Percentiles rank a stretch among this genome's conserved stretches.
Conservation (phyloP, 1,284 basidiomycete species). For the Schizopora paradoxa region DNA sequence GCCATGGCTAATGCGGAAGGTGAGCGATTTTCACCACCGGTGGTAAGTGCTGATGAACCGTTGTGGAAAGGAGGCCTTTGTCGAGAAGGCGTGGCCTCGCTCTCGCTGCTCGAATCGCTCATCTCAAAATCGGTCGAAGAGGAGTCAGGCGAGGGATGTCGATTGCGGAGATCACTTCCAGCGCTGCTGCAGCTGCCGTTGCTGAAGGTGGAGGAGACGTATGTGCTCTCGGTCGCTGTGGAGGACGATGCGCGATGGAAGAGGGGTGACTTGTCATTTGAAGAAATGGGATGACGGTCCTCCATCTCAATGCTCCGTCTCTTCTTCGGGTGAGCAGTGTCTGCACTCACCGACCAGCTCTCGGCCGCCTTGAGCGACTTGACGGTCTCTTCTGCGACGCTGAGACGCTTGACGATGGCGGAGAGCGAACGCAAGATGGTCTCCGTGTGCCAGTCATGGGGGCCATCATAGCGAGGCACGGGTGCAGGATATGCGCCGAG, state of each 20-base stretch:
- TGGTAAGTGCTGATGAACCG: too few species aligned
- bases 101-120: constrained; percentile 8
- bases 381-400: constrained; percentile 50
- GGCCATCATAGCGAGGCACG: constrained; percentile 58
- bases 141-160: constrained; percentile 15
- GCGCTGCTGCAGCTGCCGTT: constrained; percentile 1
- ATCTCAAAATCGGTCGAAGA: constrained; percentile 16
- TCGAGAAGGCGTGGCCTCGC: neutral
- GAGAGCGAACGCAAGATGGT: constrained; percentile 52
- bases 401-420: constrained; percentile 53
- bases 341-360: constrained; percentile 31
- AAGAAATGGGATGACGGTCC: constrained; percentile 6
- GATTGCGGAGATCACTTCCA: neutral
- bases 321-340: constrained; percentile 47
- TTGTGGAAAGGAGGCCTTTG: too few species aligned
- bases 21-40: too few species aligned
- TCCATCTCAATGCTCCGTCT: constrained; percentile 41
- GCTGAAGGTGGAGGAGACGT: constrained; percentile 11
- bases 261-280: constrained; percentile 5
- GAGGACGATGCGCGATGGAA: constrained; percentile 7
- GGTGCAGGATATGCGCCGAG: constrained; percentile 40
- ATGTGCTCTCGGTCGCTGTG: constrained; percentile 8
- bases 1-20: constrained; percentile 26
- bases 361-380: constrained; percentile 35
- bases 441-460: constrained; percentile 59